Base-by-base conservation (phyloP, 2,329 filamentous ascomycete species). In the Helotiales sp. region DNA sequence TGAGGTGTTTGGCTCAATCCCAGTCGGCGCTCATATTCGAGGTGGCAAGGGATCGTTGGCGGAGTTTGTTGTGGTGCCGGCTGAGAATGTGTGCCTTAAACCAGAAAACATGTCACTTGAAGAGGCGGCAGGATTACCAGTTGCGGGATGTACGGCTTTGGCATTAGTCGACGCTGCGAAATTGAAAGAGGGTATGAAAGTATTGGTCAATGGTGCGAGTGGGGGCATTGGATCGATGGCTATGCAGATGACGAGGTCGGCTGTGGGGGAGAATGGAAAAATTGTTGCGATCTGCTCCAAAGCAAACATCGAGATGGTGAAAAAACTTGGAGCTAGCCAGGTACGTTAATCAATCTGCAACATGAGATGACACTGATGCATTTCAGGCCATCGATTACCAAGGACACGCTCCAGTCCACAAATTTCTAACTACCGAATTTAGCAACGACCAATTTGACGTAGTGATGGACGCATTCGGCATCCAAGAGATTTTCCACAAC, bases 121-220 rank as follows among this genome's bases (percentile, higher is more conserved):
- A 34, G 76, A 82, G 45, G 80, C 77, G 0, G 78, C 80, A 0
- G 80, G 80, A 0, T 75, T 81, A 28, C 68, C 79, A n/a, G 74
- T 81, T 32, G 77, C 80, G 5, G 80, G 77, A 6, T 74, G 78
- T 63, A 81, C 80, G 8, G 81, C 81, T 20, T 67, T 79, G 61
- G 77, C 79, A 47, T 72, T 82, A 26, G 73, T 83, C 0, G 73
- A 74, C 10, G 75, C 80, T 22, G 80, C 82, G 2, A 78, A 75
- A 1, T 75, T 79, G 66, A 76, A 78, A 70, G 70, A 70, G 28
- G 80, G 82, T 0, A 76, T 80, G 43, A 75, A 78, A 2, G 81
- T 85, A 40, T 70, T 86, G 55, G 76, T 86, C 3, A 84, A 85
- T 69, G 84, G 82, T 3, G 84, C 82, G 22, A 84, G 83, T 70